A percentile compares a stretch with the other conserved stretches of the same genome.
phyloP scores from a whole-genome alignment of 352 stramenopile species.

The Plasmopara halstedii region DNA sequence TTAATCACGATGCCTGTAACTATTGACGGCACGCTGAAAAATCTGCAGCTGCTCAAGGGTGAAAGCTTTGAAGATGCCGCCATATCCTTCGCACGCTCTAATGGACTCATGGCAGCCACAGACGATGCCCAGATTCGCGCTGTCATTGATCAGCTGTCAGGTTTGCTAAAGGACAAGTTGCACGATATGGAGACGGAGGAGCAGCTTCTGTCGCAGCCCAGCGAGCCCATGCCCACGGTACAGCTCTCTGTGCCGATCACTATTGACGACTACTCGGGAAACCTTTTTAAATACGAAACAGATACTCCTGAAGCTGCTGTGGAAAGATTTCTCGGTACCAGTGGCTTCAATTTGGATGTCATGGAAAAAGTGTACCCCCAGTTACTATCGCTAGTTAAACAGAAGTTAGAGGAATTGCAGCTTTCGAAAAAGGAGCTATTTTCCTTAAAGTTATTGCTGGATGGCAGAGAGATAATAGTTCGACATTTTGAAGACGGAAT shows the following conservation, averaged over 20 bases:
- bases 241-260: slow-evolving; percentile 55
- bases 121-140: slow-evolving; percentile 43
- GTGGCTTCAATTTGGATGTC: slow-evolving; percentile 46
- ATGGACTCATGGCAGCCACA: slow-evolving; percentile 43
- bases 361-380: slow-evolving; percentile 61
- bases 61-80: slow-evolving; percentile 62
- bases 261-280: slow-evolving; percentile 36
- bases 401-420: slow-evolving; percentile 51
- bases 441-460: slow-evolving; percentile 46
- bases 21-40: slow-evolving; percentile 46
- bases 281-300: slow-evolving; percentile 56
- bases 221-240: slow-evolving; percentile 23
- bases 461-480: slow-evolving; percentile 34
- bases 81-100: slow-evolving; percentile 47
- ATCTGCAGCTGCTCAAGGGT: slow-evolving; percentile 61
- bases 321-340: slow-evolving; percentile 59
- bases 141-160: slow-evolving; percentile 58
- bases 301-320: slow-evolving; percentile 48
- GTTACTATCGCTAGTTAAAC: slow-evolving; percentile 44
- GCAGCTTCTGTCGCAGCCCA: slow-evolving; percentile 1
- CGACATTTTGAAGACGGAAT: slow-evolving; percentile 64
- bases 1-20: slow-evolving; percentile 59
- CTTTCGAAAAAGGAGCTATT: slow-evolving; percentile 48
- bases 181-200: slow-evolving; percentile 33
- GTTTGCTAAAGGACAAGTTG: slow-evolving; percentile 54